Evolutionary conservation across 306 rosid species (phyloP), one percentile per base, ranked within the genome.

Genomic region (Echinosophora koreensis): DNA sequence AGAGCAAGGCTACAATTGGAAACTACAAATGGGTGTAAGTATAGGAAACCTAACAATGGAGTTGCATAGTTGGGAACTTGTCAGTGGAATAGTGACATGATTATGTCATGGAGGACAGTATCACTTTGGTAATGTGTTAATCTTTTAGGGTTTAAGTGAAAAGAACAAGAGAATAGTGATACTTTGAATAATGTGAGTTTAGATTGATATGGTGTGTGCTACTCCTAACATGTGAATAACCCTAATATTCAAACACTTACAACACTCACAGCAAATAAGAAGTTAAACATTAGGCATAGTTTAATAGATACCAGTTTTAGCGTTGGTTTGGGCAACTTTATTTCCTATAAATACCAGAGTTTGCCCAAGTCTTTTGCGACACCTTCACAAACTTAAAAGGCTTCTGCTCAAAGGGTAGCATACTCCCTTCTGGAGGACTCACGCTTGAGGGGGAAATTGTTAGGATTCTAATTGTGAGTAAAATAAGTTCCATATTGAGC

Each of bases 151-250:
- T 57, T 18, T 72, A 60, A 14, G 55, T 57, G 50, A 22, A 57
- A 39, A 39, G 16, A 72, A 46, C 42, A 65, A 12, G 17, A 56
- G 54, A 39, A 54, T 6, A 41, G 16, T 22, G 38, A 69, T 50
- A 9, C 35, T 34, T 5, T 6, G 66, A 71, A 71, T 16, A 69
- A n/a, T 66, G 28, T 55, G 17, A 38, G 16, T 16, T 52, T 54
- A 9, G 35, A 56, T 57, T 12, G 7, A 56, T 57, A 70, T 50
- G 15, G 42, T n/a, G 11, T 69, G 74, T 69, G 28, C 16, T 70
- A 17, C 46, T 52, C 39, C 37, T 35, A 69, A 50, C 47, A 30
- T 51, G 11, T 39, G 52, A 10, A 8, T 50, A 18, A 5, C 16
- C 71, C 28, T 30, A 8, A 67, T 67, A 46, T 46, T 51, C 47